Evolutionary conservation across 345 rosid species (phyloP).

Genomic region (Lepidium didymum): DNA sequence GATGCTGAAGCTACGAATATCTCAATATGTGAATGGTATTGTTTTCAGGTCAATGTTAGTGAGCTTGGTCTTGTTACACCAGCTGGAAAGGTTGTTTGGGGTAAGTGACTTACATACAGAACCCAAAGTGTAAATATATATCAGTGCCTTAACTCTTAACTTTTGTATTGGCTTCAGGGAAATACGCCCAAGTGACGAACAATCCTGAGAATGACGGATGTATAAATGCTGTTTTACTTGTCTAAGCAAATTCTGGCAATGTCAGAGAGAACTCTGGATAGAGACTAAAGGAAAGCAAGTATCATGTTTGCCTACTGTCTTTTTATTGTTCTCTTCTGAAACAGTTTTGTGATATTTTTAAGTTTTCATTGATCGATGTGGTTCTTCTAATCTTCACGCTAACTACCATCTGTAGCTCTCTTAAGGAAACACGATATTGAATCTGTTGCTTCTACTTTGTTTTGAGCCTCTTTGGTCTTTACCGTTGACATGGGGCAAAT

Average conservation of each 20-base stretch:
- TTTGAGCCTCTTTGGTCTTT: not conserved
- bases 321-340: not conserved
- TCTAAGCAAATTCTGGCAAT: conserved; percentile 29
- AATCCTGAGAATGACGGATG: conserved; percentile 93
- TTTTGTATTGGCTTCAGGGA: conserved; percentile 45
- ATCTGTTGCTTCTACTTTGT: not conserved
- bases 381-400: not conserved
- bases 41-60: conserved; percentile 80
- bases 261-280: not conserved
- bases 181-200: conserved; percentile 92
- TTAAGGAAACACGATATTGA: not conserved
- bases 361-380: not conserved
- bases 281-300: not conserved
- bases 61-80: conserved; percentile 95
- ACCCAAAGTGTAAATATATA: not conserved
- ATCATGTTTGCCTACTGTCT: not conserved
- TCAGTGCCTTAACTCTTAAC: not conserved
- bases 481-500: not conserved
- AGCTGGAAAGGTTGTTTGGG: conserved; percentile 90
- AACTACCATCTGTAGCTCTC: not conserved
- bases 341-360: not conserved
- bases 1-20: not conserved
- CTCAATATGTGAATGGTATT: not conserved
- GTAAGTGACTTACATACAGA: conserved; percentile 33
- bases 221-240: conserved; percentile 80